Conservation (phyloP, 495 filamentous ascomycete genomes). For the Elaphomyces granulatus region DNA sequence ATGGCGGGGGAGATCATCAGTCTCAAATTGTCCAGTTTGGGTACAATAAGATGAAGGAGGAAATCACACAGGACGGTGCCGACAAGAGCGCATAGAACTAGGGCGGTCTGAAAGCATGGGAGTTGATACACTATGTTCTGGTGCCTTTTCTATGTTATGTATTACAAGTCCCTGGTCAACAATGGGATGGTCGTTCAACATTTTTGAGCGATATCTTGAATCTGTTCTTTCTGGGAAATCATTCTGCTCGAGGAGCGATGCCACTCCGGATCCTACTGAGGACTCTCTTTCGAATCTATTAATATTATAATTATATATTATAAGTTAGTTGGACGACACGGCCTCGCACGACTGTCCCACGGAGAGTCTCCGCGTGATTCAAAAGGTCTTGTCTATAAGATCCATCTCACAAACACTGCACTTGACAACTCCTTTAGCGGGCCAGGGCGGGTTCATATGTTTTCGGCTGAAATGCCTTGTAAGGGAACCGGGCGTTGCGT, state of each 20-base stretch:
- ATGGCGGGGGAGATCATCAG: conserved; percentile 40
- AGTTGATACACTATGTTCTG: too few species aligned
- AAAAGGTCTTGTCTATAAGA: conserved; percentile 3
- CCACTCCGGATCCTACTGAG: too few species aligned
- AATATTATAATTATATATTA: too few species aligned
- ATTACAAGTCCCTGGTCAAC: too few species aligned
- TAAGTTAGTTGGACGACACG: too few species aligned
- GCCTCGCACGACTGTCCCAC: conserved; percentile 2
- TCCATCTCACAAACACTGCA: conserved; percentile 1
- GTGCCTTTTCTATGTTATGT: too few species aligned
- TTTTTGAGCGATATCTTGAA: too few species aligned
- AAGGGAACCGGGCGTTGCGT: conserved; percentile 7
- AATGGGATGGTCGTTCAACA: too few species aligned
- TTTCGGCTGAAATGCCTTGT: conserved; percentile 8
- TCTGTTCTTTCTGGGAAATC: too few species aligned
- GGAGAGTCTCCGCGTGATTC: conserved; percentile 1
- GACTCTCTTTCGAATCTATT: too few species aligned
- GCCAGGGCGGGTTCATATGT: conserved; percentile 10
- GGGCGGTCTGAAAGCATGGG: too few species aligned
- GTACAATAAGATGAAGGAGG: conserved; percentile 42
- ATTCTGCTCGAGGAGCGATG: too few species aligned
- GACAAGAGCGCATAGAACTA: conserved; percentile 60
- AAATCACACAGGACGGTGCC: conserved; percentile 36
- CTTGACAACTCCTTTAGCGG: conserved; percentile 1
- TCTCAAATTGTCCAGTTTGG: conserved; percentile 43